phyloP scores from a whole-genome alignment of 2,329 filamentous ascomycete species.

The Biscogniauxia marginata region DNA sequence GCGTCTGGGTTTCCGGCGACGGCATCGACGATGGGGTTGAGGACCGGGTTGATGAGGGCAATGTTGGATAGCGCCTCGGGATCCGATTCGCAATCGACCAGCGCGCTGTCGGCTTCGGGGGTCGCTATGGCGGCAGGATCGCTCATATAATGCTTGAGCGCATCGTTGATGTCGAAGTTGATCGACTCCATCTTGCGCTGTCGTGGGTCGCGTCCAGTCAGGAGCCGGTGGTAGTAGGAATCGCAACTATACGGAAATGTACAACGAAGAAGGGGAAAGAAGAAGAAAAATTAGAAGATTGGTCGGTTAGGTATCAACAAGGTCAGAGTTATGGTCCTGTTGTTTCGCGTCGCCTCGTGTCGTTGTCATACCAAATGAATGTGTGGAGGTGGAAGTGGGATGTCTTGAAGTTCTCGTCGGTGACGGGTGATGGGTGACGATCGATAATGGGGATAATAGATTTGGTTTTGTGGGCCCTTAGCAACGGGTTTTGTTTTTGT shows the following conservation, averaged over 20 bases:
- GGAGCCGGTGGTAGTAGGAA: not conserved
- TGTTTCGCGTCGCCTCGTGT: not conserved
- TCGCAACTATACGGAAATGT: not conserved
- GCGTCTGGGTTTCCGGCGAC: constrained; percentile 90
- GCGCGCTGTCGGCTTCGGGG: constrained; percentile 76
- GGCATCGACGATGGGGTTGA: constrained; percentile 91
- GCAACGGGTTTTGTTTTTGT: constrained; percentile 19
- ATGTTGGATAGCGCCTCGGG: constrained; percentile 74
- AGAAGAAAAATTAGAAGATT: not conserved
- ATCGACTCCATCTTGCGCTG: constrained; percentile 69
- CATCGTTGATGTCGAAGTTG: constrained; percentile 93
- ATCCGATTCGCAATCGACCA: constrained; percentile 91
- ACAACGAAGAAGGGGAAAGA: not conserved
- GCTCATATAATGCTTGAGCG: constrained; percentile 94
- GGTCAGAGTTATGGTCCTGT: too few species aligned
- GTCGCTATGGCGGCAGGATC: constrained; percentile 82
- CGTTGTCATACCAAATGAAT: not conserved
- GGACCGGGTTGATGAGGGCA: constrained; percentile 74
- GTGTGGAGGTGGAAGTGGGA: not conserved
- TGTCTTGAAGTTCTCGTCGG: not conserved
- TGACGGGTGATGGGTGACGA: not conserved
- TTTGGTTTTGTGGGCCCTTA: not conserved
- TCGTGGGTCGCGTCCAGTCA: too few species aligned
- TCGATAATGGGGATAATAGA: not conserved
- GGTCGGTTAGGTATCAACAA: not conserved